phyloP scores from a whole-genome alignment of 192 early-diverging fungal species.

The Gaertneriomyces sp. region DNA sequence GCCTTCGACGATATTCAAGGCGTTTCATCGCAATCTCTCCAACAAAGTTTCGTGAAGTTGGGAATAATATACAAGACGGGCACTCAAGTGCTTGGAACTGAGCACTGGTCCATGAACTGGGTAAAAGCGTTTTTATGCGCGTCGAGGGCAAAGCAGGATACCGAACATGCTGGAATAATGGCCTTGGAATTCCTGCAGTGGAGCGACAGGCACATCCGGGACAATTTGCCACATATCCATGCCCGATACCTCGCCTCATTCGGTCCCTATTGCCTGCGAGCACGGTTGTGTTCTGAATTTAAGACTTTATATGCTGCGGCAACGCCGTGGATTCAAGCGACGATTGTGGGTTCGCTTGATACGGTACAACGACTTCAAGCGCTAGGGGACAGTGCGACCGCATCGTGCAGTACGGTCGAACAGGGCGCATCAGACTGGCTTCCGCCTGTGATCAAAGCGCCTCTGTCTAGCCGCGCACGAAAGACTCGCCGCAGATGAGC shows the following conservation, averaged over 20 bases:
- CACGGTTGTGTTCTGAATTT: background rate
- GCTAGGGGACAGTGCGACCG: background rate
- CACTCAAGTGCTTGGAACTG: constrained; percentile 2
- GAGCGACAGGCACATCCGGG: background rate
- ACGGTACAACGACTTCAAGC: background rate
- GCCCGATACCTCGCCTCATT: constrained; percentile 9
- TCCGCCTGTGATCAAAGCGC: constrained; percentile 1
- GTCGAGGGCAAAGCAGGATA: background rate
- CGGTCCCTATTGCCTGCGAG: constrained; percentile 7
- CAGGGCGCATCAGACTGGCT: background rate
- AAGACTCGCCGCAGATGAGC: too few relatives aligned
- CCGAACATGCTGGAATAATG: background rate
- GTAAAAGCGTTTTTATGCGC: constrained; percentile 4
- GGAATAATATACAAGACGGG: background rate
- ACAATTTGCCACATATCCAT: constrained; percentile 20
- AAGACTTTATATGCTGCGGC: background rate
- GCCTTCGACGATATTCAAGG: background rate
- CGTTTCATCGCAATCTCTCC: background rate
- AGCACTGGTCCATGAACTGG: background rate
- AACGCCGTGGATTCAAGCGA: constrained; percentile 1
- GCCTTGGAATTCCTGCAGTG: constrained; percentile 1
- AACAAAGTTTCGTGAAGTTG: constrained; percentile 3
- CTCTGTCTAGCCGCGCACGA: too few relatives aligned
- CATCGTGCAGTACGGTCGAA: background rate
- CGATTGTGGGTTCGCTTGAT: background rate